Evolutionary conservation across 1,284 basidiomycete genomes (phyloP).

Genomic region (Ceratobasidium sp.): DNA sequence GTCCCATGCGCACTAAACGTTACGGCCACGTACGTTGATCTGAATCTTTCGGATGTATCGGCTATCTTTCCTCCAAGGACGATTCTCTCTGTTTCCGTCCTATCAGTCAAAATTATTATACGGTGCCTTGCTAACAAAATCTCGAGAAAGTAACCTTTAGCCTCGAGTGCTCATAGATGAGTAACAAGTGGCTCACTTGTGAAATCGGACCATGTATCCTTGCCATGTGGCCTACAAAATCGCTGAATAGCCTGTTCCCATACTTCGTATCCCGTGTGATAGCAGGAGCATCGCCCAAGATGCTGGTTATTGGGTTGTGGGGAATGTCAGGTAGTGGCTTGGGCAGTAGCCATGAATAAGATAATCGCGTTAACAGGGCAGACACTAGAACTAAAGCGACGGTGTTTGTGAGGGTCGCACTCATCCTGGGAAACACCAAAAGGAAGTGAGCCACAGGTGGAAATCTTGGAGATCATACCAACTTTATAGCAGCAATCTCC

Average conservation of each 20-base stretch:
- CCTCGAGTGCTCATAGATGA: no score
- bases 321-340: constrained; percentile 21
- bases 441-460: no score
- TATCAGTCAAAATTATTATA: constrained; percentile 11
- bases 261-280: neutral
- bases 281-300: constrained; percentile 15
- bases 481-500: no score
- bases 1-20: neutral
- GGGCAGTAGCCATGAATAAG: neutral
- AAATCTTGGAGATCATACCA: no score
- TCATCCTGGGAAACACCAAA: no score
- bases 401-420: no score
- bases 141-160: neutral
- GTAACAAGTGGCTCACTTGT: constrained; percentile 24
- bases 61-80: neutral
- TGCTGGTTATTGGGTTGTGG: constrained; percentile 18
- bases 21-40: neutral
- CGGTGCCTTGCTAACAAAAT: constrained; percentile 6
- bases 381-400: no score
- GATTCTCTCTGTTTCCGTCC: constrained; percentile 10
- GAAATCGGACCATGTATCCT: constrained; percentile 14
- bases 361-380: no score
- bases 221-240: constrained; percentile 1
- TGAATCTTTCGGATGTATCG: neutral
- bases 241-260: constrained; percentile 22